Percentiles rank a stretch among this genome's conserved stretches.
Conservation (phyloP, 2,329 filamentous ascomycete genomes). For the Fusarium pseudocircinatum region DNA sequence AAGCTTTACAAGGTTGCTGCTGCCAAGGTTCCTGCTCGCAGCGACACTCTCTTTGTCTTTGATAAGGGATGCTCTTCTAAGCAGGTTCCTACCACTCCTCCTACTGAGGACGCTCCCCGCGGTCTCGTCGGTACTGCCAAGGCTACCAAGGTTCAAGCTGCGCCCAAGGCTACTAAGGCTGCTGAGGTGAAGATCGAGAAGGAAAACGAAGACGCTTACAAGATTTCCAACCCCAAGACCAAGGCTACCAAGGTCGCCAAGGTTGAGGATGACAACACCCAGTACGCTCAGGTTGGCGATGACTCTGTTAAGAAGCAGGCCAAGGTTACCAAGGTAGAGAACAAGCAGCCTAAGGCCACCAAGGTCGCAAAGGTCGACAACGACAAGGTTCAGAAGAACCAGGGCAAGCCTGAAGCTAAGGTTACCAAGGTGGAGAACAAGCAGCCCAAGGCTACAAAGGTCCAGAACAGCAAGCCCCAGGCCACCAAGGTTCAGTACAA, state of each 20-base stretch:
- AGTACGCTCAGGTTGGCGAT: background rate
- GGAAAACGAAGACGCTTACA: background rate
- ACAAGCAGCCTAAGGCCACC: background rate
- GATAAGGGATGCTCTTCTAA: constrained; percentile 2
- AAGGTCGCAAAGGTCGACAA: background rate
- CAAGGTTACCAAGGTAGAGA: background rate
- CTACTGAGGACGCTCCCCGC: background rate
- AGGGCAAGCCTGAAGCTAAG: background rate
- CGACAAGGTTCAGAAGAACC: background rate
- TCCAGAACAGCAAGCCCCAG: background rate
- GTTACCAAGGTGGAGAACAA: background rate
- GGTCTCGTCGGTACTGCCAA: background rate
- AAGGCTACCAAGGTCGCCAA: background rate
- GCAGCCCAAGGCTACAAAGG: background rate
- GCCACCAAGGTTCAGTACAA: background rate
- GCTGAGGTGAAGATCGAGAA: background rate
- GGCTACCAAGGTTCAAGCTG: background rate
- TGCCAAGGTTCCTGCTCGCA: background rate
- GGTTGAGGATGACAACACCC: background rate
- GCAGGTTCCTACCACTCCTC: background rate
- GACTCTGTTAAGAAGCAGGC: background rate
- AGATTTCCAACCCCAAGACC: background rate
- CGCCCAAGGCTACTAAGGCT: background rate
- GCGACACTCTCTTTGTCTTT: background rate
- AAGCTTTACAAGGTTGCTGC: constrained; percentile 16